Conservation (phyloP, 2,329 filamentous ascomycete genomes). For the Ophiocordyceps sinensis region DNA sequence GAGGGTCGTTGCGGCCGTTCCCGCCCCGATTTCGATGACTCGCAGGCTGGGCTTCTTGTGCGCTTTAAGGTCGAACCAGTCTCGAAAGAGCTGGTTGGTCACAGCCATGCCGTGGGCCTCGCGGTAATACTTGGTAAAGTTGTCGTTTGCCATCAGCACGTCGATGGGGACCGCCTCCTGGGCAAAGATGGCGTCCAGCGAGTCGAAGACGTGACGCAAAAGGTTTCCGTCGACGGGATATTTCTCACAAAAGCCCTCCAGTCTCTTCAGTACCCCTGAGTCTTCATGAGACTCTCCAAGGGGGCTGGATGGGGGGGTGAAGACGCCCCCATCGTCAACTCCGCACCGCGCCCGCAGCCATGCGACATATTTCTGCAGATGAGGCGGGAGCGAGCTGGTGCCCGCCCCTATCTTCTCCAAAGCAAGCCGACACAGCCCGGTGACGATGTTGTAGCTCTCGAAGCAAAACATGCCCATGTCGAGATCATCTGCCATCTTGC, state of each 20-base stretch:
- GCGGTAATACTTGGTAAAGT: neutral
- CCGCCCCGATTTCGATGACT: neutral
- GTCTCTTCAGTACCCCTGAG: neutral
- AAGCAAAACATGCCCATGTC: neutral
- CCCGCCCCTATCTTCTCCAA: neutral
- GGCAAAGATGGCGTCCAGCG: neutral
- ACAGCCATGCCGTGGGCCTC: neutral
- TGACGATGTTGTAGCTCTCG: neutral
- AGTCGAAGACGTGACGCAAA: neutral
- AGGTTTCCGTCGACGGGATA: slow-evolving; percentile 1
- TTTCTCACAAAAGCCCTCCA: neutral
- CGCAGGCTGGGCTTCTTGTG: slow-evolving; percentile 1
- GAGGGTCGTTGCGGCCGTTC: slow-evolving; percentile 1
- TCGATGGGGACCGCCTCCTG: neutral
- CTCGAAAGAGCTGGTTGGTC: neutral
- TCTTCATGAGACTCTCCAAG: neutral
- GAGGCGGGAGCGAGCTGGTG: neutral
- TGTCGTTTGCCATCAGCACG: neutral
- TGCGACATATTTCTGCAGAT: neutral
- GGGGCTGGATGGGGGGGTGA: neutral
- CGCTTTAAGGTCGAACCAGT: slow-evolving; percentile 1
- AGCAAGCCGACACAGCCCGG: neutral
- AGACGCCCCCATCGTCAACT: neutral
- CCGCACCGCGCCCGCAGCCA: neutral
- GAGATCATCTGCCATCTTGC: neutral